A percentile compares a stretch with the other conserved stretches of the same genome.
These are phyloP conservation scores for Chara braunii DNA, from an alignment of 139 green algal genomes.

Conservation along the genomic window DNA sequence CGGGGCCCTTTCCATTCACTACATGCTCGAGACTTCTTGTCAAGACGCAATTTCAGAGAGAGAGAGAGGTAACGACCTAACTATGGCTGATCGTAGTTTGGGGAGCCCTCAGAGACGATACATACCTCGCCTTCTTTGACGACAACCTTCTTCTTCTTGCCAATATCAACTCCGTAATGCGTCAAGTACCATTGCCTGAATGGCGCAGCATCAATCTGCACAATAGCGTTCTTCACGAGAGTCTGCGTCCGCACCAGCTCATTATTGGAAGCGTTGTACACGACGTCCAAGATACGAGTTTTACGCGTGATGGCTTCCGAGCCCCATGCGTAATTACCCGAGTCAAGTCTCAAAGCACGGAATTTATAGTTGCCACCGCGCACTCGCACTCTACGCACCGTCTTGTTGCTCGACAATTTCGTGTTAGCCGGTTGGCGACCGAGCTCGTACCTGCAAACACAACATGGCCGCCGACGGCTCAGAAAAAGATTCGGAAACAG, in stretches of 20 bases:
- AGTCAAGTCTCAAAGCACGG: conserved; percentile 90
- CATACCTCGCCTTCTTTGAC: background rate
- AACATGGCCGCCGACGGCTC: background rate
- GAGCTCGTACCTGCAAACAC: conserved; percentile 83
- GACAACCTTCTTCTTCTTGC: conserved; percentile 60
- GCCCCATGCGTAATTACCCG: conserved; percentile 93
- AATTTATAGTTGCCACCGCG: conserved; percentile 97
- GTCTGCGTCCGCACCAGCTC: conserved; percentile 98
- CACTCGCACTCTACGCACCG: conserved; percentile 78
- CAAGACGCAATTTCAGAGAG: too few relatives aligned
- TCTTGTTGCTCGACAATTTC: conserved; percentile 85
- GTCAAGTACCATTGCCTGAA: conserved; percentile 76
- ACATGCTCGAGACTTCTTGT: too few relatives aligned
- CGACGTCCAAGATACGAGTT: conserved; percentile 87
- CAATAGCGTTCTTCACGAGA: conserved; percentile 94
- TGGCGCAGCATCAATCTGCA: conserved; percentile 87
- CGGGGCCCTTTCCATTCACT: too few relatives aligned
- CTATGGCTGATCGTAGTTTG: too few relatives aligned
- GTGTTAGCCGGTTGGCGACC: conserved; percentile 88
- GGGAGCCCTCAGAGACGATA: too few relatives aligned
- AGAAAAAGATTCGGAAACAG: background rate
- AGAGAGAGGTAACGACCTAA: too few relatives aligned
- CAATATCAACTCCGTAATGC: conserved; percentile 94
- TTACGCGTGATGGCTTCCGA: conserved; percentile 84
- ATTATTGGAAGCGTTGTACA: conserved; percentile 99